Evolutionary conservation across 202 grass and related monocot species (phyloP).

Genomic region (Schoenoplectus tabernaemontani): DNA sequence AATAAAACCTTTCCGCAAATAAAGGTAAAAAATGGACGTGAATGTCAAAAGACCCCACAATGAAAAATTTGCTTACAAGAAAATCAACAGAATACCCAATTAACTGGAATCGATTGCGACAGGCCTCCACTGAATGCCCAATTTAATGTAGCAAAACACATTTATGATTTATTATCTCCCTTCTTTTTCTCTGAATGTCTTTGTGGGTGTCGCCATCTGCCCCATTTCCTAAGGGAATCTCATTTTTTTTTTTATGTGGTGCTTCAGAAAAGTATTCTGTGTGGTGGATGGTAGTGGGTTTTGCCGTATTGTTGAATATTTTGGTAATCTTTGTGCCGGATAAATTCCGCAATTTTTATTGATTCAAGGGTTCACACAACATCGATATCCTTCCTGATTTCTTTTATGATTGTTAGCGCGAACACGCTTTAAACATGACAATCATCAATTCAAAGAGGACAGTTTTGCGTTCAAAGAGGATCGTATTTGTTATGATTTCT

Average conservation of each 20-base stretch:
- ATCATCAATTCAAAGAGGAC: no score
- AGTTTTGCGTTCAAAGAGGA: no score
- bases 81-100: neutral
- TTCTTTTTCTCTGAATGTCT: conserved; percentile 3
- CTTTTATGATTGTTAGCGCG: no score
- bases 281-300: neutral
- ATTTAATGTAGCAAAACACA: conserved; percentile 14
- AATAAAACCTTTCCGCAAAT: neutral
- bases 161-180: neutral
- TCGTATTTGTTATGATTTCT: no score
- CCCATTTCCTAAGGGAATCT: neutral
- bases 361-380: no score
- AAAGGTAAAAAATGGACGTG: conserved; percentile 9
- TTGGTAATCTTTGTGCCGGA: neutral
- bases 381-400: no score
- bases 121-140: neutral
- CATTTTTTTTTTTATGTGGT: neutral
- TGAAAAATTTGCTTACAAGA: neutral
- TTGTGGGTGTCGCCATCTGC: neutral
- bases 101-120: conserved; percentile 21
- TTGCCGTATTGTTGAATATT: neutral
- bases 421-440: no score
- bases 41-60: conserved; percentile 20
- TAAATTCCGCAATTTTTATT: neutral
- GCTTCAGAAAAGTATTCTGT: neutral